Evolutionary conservation across 805 yeast genomes (phyloP).

Genomic region (Cyberlindnera saturnus): DNA sequence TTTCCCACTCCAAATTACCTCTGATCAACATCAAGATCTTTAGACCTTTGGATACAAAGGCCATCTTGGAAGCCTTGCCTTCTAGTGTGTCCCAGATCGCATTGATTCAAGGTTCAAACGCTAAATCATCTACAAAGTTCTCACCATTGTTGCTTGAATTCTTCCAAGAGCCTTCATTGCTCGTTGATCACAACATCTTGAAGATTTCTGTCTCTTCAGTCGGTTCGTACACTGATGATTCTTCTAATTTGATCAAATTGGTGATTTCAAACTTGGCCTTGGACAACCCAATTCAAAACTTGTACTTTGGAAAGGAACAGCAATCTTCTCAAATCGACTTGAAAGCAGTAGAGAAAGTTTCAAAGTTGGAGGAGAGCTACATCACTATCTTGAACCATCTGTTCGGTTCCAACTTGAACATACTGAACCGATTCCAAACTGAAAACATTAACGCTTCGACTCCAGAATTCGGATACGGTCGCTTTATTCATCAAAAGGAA

Average conservation of each 20-base stretch:
- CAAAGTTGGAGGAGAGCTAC: slow-evolving; percentile 67
- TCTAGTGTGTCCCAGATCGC: slow-evolving; percentile 48
- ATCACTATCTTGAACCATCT: slow-evolving; percentile 68
- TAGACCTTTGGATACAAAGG: slow-evolving; percentile 38
- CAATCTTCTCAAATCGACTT: slow-evolving; percentile 8
- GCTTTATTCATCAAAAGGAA: slow-evolving; percentile 52
- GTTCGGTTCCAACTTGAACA: slow-evolving; percentile 45
- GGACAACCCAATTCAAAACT: slow-evolving; percentile 53
- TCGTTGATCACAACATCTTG: slow-evolving; percentile 40
- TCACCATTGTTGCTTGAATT: slow-evolving; percentile 74
- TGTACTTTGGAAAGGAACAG: slow-evolving; percentile 45
- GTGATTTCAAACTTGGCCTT: slow-evolving; percentile 47
- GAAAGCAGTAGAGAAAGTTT: slow-evolving; percentile 34
- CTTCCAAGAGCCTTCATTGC: slow-evolving; percentile 46
- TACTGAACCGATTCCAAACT: slow-evolving; percentile 54
- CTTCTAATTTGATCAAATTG: slow-evolving; percentile 19
- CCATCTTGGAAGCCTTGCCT: slow-evolving; percentile 38
- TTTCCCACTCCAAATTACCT: slow-evolving; percentile 12
- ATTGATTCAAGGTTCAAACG: slow-evolving; percentile 52
- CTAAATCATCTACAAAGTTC: slow-evolving; percentile 35
- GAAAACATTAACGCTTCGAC: slow-evolving; percentile 41
- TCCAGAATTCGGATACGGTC: slow-evolving; percentile 89
- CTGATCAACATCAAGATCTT: slow-evolving; percentile 69
- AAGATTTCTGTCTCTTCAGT: slow-evolving; percentile 54
- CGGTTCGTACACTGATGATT: slow-evolving; percentile 22